Evolutionary conservation across 306 rosid genomes (phyloP).

Genomic region (Elaeagnus macrophylla): DNA sequence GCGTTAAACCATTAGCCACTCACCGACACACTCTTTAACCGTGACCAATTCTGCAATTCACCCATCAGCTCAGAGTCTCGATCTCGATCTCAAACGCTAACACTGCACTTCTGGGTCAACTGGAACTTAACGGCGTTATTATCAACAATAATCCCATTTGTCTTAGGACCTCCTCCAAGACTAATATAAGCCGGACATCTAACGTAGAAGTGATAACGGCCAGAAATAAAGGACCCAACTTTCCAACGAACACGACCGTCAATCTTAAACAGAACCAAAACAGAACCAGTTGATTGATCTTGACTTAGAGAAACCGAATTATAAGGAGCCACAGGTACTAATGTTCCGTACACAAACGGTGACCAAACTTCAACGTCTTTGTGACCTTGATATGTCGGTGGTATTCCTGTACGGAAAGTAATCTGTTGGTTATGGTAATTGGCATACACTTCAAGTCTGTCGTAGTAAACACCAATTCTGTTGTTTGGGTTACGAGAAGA

Average conservation of each 20-base stretch:
- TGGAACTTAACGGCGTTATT: conserved; percentile 65
- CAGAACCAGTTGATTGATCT: conserved; percentile 42
- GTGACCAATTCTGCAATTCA: neutral
- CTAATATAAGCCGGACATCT: conserved; percentile 61
- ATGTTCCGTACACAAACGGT: conserved; percentile 61
- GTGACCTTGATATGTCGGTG: conserved; percentile 76
- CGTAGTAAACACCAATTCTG: conserved; percentile 78
- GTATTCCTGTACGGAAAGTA: conserved; percentile 57
- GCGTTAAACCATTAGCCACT: neutral
- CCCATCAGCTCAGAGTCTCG: too few species aligned
- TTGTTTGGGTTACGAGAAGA: conserved; percentile 74
- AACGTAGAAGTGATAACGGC: conserved; percentile 57
- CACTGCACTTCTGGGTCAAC: conserved; percentile 53
- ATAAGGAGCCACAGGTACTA: conserved; percentile 71
- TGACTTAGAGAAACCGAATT: conserved; percentile 30
- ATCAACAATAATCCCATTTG: conserved; percentile 30
- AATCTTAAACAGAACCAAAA: conserved; percentile 30
- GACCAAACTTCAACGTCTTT: conserved; percentile 77
- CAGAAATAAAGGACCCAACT: conserved; percentile 54
- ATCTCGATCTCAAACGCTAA: conserved; percentile 62
- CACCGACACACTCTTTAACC: neutral
- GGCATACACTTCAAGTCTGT: conserved; percentile 57
- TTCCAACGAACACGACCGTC: conserved; percentile 86
- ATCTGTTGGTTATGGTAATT: conserved; percentile 62
- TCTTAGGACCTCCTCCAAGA: conserved; percentile 22